Evolutionary conservation across 306 rosid genomes (phyloP), one percentile per base, ranked within the genome.

Genomic region (Ammopiptanthus mongolicus): DNA sequence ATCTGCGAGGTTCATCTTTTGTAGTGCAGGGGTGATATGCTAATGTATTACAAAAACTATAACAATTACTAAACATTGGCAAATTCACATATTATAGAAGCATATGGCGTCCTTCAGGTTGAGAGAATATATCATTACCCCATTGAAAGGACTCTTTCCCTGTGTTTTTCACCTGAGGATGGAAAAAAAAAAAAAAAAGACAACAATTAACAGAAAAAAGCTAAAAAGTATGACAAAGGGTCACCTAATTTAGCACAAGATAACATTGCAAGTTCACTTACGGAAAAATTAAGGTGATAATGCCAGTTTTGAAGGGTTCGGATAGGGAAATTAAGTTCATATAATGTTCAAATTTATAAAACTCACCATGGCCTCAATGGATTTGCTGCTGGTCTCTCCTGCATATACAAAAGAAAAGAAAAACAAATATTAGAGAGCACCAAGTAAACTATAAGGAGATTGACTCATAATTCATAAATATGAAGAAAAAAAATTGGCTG

Each of bases 91-190:
- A 51, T 37, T 25, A 55, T 58, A 48, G 23, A 47, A 13, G 2
- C 47, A 51, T 6, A n/a, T 13, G 28, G 8, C 6, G 21, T 36
- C 41, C 18, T 22, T 29, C 19, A 36, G 68, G 33, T 29, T 50
- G 8, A 71, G 56, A 25, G 42, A 55, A 39, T 59, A 56, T 19
- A 33, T 23, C 37, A 85, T 79, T 55, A 91, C 97, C 97, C 96
- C 98, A 93, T 72, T 93, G 97, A 21, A 93, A 60, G 46, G 96
- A 87, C 65, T 94, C 98, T 81, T 90, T 88, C 58, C 97, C 97
- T 0, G 92, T 88, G 59, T 69, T 77, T 75, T 87, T 91, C 88
- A 93, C 97, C 97, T 91, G 88, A 66, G 50, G 36, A 66, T 21
- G 71, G 33, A 65, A 28, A 11, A 59, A 9, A 1, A 47, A n/a